phyloP scores from a whole-genome alignment of 108 stramenopile genomes.

The Skeletonema grethae region DNA sequence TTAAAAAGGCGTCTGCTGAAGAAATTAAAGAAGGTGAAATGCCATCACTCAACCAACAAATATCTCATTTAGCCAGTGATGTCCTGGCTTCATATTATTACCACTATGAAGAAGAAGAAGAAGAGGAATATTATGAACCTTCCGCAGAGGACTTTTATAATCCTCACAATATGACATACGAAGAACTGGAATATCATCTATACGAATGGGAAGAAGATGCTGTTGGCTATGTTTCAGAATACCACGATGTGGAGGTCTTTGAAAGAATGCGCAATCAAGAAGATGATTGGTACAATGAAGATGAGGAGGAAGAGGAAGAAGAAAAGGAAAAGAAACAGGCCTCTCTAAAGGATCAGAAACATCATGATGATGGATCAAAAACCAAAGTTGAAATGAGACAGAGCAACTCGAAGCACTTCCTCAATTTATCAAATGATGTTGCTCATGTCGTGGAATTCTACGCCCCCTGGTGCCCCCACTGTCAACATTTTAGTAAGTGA shows the following conservation, averaged over 20 bases:
- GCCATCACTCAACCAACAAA: not conserved
- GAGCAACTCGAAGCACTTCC: conserved; percentile 5
- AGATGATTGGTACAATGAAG: conserved; percentile 12
- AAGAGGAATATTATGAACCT: too few species aligned
- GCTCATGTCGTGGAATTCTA: conserved; percentile 40
- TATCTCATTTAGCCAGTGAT: not conserved
- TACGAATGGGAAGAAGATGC: conserved; percentile 36
- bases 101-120: too few species aligned
- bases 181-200: conserved; percentile 19
- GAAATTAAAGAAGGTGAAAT: not conserved
- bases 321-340: not conserved
- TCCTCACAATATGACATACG: conserved; percentile 21
- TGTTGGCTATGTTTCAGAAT: conserved; percentile 13
- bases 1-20: not conserved
- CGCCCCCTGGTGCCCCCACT: conserved; percentile 42
- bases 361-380: conserved; percentile 8
- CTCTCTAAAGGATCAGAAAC: not conserved
- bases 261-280: conserved; percentile 8
- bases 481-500: conserved; percentile 28
- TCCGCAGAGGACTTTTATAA: not conserved
- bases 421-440: conserved; percentile 23
- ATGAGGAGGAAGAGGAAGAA: conserved; percentile 11
- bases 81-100: not conserved
- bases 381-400: conserved; percentile 15
- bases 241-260: conserved; percentile 5